Evolutionary conservation across 108 stramenopile species (phyloP).

Genomic region (Skeletonema grethae): DNA sequence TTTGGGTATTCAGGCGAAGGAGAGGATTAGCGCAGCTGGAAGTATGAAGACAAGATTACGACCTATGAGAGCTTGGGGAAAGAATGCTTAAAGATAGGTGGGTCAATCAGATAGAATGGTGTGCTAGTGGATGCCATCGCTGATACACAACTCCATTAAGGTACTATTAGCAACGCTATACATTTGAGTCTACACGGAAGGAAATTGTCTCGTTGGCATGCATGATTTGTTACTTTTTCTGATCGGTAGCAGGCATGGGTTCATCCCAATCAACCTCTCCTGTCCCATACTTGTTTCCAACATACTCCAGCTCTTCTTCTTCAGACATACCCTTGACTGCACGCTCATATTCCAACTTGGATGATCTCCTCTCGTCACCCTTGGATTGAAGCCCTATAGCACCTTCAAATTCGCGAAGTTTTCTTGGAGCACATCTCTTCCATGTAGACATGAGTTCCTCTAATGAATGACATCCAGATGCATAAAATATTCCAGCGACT

Average conservation of each 20-base stretch:
- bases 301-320: slow-evolving; percentile 72
- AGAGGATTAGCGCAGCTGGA: slow-evolving; percentile 61
- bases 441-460: slow-evolving; percentile 56
- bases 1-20: slow-evolving; percentile 65
- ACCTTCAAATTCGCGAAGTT: slow-evolving; percentile 42
- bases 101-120: background rate
- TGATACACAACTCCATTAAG: background rate
- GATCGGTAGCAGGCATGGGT: background rate
- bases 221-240: slow-evolving; percentile 14
- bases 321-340: slow-evolving; percentile 72
- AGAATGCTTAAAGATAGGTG: slow-evolving; percentile 25
- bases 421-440: slow-evolving; percentile 49
- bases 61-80: slow-evolving; percentile 69
- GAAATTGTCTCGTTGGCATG: background rate
- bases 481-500: slow-evolving; percentile 42
- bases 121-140: background rate
- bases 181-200: background rate
- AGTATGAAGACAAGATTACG: slow-evolving; percentile 76
- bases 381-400: slow-evolving; percentile 43
- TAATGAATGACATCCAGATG: slow-evolving; percentile 53
- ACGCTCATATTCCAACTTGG: slow-evolving; percentile 33
- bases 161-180: background rate
- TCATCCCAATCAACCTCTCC: slow-evolving; percentile 45
- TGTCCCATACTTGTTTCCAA: slow-evolving; percentile 53
- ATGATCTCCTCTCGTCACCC: slow-evolving; percentile 32